Conservation (phyloP, 2,329 filamentous ascomycete species). For the Pseudocercospora fuligena region DNA sequence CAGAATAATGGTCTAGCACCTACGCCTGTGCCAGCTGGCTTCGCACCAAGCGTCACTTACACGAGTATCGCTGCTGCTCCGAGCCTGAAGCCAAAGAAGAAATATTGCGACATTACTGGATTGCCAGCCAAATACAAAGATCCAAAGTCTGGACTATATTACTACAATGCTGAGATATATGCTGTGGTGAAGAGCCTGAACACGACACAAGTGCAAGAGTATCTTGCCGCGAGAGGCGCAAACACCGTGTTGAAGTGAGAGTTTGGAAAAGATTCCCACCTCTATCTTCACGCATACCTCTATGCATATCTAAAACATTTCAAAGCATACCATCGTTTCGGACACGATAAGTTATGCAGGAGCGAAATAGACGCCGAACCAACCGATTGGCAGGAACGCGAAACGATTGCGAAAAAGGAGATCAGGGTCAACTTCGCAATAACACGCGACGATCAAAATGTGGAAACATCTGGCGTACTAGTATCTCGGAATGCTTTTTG, state of each 20-base stretch:
- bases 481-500: background rate
- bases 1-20: slow-evolving; percentile 38
- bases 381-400: background rate
- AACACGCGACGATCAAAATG: slow-evolving; percentile 6
- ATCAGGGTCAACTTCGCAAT: background rate
- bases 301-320: background rate
- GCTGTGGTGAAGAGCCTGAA: slow-evolving; percentile 77
- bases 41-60: slow-evolving; percentile 75
- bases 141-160: slow-evolving; percentile 90
- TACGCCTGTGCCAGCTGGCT: slow-evolving; percentile 24
- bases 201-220: slow-evolving; percentile 83
- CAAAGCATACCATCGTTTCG: background rate
- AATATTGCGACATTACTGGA: slow-evolving; percentile 96
- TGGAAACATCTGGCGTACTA: background rate
- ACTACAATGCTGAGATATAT: slow-evolving; percentile 93
- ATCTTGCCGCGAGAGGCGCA: slow-evolving; percentile 85
- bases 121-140: slow-evolving; percentile 90
- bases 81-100: slow-evolving; percentile 76
- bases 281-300: background rate
- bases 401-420: background rate
- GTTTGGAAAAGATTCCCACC: background rate
- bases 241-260: slow-evolving; percentile 88
- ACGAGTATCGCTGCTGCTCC: slow-evolving; percentile 96
- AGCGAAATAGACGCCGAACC: background rate
- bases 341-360: background rate